These are phyloP conservation scores for Paxillus ammoniavirescens DNA, from an alignment of 768 basidiomycete genomes.

Conservation along the genomic window DNA sequence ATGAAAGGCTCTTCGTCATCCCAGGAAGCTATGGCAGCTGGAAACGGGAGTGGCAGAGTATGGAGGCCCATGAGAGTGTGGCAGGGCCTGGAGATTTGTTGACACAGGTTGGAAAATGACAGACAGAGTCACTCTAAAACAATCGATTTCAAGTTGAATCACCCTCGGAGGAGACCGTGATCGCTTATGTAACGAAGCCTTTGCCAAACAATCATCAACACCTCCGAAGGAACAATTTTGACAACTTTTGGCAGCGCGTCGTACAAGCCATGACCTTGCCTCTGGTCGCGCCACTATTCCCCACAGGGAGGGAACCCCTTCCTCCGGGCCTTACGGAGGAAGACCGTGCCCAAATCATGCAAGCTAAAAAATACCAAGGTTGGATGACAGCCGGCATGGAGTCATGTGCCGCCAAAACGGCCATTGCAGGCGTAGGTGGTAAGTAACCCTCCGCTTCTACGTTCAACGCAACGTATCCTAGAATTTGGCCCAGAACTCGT, in stretches of 20 bases:
- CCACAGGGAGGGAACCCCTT: constrained; percentile 84
- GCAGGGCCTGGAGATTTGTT: constrained; percentile 7
- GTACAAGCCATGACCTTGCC: constrained; percentile 24
- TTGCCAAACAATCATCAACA: constrained; percentile 21
- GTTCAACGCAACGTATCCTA: neutral
- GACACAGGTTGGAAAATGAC: neutral
- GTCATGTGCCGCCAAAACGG: constrained; percentile 82
- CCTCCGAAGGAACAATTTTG: constrained; percentile 5
- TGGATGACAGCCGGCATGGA: constrained; percentile 75
- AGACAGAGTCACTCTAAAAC: neutral
- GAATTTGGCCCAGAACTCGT: constrained; percentile 1
- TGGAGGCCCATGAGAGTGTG: neutral
- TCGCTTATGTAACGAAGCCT: neutral
- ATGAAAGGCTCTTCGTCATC: constrained; percentile 13
- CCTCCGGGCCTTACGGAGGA: constrained; percentile 83
- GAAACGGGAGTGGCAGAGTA: constrained; percentile 10
- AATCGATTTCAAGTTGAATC: too few relatives aligned
- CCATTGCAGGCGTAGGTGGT: constrained; percentile 83
- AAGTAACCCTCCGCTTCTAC: constrained; percentile 26
- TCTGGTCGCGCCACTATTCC: constrained; percentile 69
- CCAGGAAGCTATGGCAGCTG: constrained; percentile 5
- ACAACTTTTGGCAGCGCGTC: neutral
- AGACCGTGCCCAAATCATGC: constrained; percentile 62
- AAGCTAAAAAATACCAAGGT: constrained; percentile 76
- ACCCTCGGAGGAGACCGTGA: too few relatives aligned